Conservation (phyloP, 2,329 filamentous ascomycete species). For the Didymellaceae sp. region DNA sequence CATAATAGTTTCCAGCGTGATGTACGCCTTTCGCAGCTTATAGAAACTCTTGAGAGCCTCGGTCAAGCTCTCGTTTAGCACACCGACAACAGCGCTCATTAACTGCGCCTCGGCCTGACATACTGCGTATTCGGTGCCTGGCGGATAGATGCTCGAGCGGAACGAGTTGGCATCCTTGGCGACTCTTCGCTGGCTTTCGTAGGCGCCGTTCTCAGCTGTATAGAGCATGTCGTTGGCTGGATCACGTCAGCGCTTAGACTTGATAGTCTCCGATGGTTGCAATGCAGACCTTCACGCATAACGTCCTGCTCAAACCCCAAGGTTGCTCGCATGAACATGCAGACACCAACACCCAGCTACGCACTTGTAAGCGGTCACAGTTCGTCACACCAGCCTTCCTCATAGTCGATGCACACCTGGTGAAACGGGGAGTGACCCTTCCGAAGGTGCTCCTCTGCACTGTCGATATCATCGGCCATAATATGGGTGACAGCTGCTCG, state of each 20-base stretch:
- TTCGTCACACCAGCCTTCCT: neutral
- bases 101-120: constrained; percentile 85
- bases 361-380: constrained; percentile 26
- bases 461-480: constrained; percentile 88
- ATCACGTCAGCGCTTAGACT: constrained; percentile 10
- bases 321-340: constrained; percentile 83
- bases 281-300: constrained; percentile 71
- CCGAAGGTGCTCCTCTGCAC: constrained; percentile 75
- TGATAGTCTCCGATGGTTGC: neutral
- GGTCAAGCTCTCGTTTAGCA: constrained; percentile 90
- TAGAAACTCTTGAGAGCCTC: constrained; percentile 93
- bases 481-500: constrained; percentile 69
- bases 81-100: constrained; percentile 86
- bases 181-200: constrained; percentile 76
- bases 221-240: constrained; percentile 73
- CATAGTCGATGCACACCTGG: constrained; percentile 55
- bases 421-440: constrained; percentile 86
- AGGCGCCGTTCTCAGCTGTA: constrained; percentile 77
- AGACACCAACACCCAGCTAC: constrained; percentile 78
- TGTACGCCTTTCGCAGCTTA: constrained; percentile 86
- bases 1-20: constrained; percentile 80
- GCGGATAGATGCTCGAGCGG: constrained; percentile 72
- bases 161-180: constrained; percentile 67
- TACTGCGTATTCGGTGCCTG: constrained; percentile 85
- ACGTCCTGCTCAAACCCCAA: constrained; percentile 91